Conservation (phyloP, 2,329 filamentous ascomycete genomes). For the Hortaea sp. region DNA sequence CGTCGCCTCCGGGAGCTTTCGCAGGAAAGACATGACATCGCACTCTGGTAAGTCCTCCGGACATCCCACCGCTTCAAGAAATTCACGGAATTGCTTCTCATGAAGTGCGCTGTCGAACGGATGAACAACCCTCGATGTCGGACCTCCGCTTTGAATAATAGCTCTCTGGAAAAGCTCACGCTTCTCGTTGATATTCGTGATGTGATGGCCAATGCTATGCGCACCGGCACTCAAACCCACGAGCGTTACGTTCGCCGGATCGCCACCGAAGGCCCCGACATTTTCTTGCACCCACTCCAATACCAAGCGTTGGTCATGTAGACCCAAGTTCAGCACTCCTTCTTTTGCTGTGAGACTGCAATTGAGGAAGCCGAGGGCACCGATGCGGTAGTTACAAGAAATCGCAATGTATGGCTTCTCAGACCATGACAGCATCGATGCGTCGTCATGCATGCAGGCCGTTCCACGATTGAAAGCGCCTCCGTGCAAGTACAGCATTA, state of each 20-base stretch:
- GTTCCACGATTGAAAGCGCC: conserved; percentile 44
- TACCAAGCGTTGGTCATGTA: conserved; percentile 31
- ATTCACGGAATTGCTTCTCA: conserved; percentile 35
- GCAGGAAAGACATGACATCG: conserved; percentile 33
- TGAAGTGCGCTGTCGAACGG: conserved; percentile 31
- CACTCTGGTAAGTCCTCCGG: conserved; percentile 12
- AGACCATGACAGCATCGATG: conserved; percentile 35
- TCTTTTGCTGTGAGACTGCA: conserved; percentile 41
- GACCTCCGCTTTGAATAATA: conserved; percentile 37
- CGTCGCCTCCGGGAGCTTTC: conserved; percentile 26
- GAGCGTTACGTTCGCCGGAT: conserved; percentile 19
- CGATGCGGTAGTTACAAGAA: conserved; percentile 53
- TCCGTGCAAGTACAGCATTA: conserved; percentile 53
- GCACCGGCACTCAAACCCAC: conserved; percentile 33
- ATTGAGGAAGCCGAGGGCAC: conserved; percentile 58
- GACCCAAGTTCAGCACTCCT: conserved; percentile 38
- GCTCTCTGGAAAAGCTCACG: conserved; percentile 35
- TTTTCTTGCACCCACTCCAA: conserved; percentile 32
- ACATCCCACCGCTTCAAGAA: conserved; percentile 29
- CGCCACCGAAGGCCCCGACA: conserved; percentile 32
- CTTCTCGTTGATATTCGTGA: conserved; percentile 40
- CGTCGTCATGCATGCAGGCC: conserved; percentile 45
- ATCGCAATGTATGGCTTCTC: conserved; percentile 40
- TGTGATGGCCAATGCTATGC: conserved; percentile 59
- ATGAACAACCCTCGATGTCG: conserved; percentile 38